Conservation (phyloP, 306 rosid species). For the Astragalus membranaceus region DNA sequence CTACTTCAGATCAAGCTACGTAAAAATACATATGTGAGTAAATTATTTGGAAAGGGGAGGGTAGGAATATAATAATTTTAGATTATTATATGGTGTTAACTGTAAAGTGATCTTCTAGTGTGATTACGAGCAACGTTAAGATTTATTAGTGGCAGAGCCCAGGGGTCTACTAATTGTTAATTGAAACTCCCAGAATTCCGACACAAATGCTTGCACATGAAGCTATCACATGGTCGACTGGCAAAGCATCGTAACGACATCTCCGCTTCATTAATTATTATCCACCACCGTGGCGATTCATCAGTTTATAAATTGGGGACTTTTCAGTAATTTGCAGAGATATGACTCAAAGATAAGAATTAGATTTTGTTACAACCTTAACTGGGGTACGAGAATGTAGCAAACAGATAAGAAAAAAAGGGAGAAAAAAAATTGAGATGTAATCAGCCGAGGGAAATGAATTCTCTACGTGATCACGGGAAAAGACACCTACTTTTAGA, state of each 20-base stretch:
- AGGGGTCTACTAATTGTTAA: neutral
- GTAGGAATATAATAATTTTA: neutral
- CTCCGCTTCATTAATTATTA: neutral
- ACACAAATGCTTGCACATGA: constrained; percentile 38
- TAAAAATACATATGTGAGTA: neutral
- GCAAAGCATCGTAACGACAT: constrained; percentile 15
- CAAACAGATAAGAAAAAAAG: too few relatives aligned
- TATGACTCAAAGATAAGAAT: neutral
- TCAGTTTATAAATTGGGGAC: neutral
- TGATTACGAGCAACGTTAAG: constrained; percentile 8
- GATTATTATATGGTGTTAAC: constrained; percentile 5
- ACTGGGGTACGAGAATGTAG: too few relatives aligned
- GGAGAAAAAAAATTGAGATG: too few relatives aligned
- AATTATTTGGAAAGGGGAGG: neutral
- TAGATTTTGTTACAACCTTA: neutral
- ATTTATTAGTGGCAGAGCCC: neutral
- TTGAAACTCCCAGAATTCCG: constrained; percentile 32
- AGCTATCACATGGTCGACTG: constrained; percentile 29
- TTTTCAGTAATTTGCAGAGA: neutral
- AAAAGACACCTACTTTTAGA: too few relatives aligned
- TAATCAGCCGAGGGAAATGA: too few relatives aligned
- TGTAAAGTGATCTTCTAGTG: constrained; percentile 3
- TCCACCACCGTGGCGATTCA: constrained; percentile 1
- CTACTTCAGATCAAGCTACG: neutral
- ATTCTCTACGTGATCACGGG: too few relatives aligned